phyloP scores from a whole-genome alignment of 1,284 basidiomycete genomes.

The Pulchroboletus neoregius region DNA sequence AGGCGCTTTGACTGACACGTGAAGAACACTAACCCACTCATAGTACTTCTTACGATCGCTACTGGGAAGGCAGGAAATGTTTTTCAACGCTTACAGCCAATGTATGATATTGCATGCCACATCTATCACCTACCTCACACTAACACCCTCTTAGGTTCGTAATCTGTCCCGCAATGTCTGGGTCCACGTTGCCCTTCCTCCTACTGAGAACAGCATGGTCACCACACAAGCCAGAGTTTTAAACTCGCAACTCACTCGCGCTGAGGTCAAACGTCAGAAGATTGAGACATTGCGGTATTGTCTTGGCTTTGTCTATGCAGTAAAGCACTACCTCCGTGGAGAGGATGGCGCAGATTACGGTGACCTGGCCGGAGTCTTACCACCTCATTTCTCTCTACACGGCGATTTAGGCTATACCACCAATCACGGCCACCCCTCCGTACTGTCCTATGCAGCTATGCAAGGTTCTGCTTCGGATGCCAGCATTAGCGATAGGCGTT shows the following conservation, averaged over 20 bases:
- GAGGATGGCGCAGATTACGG: slow-evolving; percentile 66
- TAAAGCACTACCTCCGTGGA: slow-evolving; percentile 75
- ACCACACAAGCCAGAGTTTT: slow-evolving; percentile 50
- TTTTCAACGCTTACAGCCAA: slow-evolving; percentile 65
- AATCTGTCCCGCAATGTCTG: slow-evolving; percentile 69
- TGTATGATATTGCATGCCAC: slow-evolving; percentile 40
- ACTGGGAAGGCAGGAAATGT: slow-evolving; percentile 82
- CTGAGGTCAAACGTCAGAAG: slow-evolving; percentile 67
- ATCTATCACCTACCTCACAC: too few species aligned
- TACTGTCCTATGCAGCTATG: slow-evolving; percentile 41
- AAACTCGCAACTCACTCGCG: slow-evolving; percentile 43
- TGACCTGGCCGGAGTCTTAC: slow-evolving; percentile 66
- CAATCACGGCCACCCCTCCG: slow-evolving; percentile 27
- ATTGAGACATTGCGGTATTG: slow-evolving; percentile 65
- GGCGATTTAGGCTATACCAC: slow-evolving; percentile 41
- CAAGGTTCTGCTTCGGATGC: slow-evolving; percentile 28
- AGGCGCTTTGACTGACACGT: neutral
- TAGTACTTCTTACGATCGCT: slow-evolving; percentile 77
- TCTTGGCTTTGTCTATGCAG: slow-evolving; percentile 63
- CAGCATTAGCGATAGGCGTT: slow-evolving; percentile 33
- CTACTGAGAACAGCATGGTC: slow-evolving; percentile 41
- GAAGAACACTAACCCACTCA: slow-evolving; percentile 4
- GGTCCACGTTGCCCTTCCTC: slow-evolving; percentile 72
- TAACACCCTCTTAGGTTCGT: slow-evolving; percentile 40
- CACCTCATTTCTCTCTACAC: slow-evolving; percentile 49